Base-by-base conservation (phyloP, 495 filamentous ascomycete genomes). In the Aspergillus cavernicola region DNA sequence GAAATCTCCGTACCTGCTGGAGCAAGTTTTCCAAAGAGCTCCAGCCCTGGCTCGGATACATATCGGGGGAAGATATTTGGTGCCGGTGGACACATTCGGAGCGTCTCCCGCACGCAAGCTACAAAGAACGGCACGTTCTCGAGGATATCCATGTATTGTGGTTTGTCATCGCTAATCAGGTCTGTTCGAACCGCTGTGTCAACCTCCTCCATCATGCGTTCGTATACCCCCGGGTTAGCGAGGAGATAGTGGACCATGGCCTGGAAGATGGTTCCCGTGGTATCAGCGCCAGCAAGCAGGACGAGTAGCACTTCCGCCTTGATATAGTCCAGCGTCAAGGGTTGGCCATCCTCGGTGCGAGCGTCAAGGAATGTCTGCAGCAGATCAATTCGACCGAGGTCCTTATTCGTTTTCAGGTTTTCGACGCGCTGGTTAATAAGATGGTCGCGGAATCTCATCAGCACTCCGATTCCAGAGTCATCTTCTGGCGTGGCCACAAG, bases 211-310 rank as follows among this genome's bases (percentile, higher is more conserved):
- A 82, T 75, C 41, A 88, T 71, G 35, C 68, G 74, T 6, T 68
- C 60, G 60, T 84, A 85, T 0, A 72, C 66, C 0, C 43, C 29
- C 0, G 73, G 69, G 41, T 75, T 68, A 6, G 65, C 67, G 11
- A 85, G 57, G 19, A 87, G 63, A 55, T 80, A 77, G 19, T 74
- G 56, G 37, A 87, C 64, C 35, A 81, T 69, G 2, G 73, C 75
- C 40, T 74, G 74, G 59, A 88, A 75, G 8, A 77, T 70, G 1
- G 77, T 81, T 0, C 80, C 78, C 0, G 79, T 82, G 10, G 85
- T 85, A 53, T 89, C 85, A 7, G 82, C 78, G n/a, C 82, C 83
- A 2, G 83, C 84, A 9, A 85, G 69, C 39, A 84, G 62, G 15
- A 83, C 72, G 0, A 82, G 65, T 2, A 82, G 62, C 18, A 79